phyloP scores from a whole-genome alignment of 768 basidiomycete species.

The Coprinellus micaceus region DNA sequence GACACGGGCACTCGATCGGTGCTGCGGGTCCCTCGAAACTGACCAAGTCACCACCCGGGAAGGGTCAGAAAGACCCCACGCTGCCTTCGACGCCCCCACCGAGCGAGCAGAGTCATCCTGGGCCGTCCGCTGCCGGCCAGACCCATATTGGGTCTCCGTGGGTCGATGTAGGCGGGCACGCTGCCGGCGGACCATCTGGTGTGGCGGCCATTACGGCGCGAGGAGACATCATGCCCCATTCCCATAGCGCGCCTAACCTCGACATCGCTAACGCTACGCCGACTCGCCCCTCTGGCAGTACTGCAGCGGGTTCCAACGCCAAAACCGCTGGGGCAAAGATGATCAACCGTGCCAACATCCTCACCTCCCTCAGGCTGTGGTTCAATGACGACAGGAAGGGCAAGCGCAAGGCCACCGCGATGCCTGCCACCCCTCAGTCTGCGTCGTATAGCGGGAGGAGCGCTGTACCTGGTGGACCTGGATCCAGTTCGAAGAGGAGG shows the following conservation, averaged over 20 bases:
- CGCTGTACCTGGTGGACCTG: constrained; percentile 19
- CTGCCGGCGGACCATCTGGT: constrained; percentile 25
- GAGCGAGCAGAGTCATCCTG: constrained; percentile 36
- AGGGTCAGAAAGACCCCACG: constrained; percentile 39
- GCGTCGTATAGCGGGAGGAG: constrained; percentile 9
- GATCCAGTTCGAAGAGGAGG: constrained; percentile 47
- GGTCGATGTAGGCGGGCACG: constrained; percentile 54
- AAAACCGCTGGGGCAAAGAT: not conserved
- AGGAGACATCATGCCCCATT: constrained; percentile 46
- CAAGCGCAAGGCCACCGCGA: constrained; percentile 60
- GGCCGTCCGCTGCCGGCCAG: not conserved
- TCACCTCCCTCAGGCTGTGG: constrained; percentile 86
- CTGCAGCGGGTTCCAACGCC: too few species aligned
- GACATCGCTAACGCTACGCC: constrained; percentile 19
- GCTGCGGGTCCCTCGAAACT: constrained; percentile 46
- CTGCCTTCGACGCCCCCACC: constrained; percentile 52
- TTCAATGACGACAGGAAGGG: constrained; percentile 90
- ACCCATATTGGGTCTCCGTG: constrained; percentile 64
- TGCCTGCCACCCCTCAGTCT: constrained; percentile 10
- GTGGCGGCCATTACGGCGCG: constrained; percentile 41
- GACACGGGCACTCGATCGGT: constrained; percentile 36
- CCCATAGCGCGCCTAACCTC: constrained; percentile 43
- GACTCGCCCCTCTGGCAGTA: too few species aligned
- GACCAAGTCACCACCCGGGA: constrained; percentile 67
- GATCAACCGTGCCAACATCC: constrained; percentile 72